A percentile compares a stretch with the other conserved stretches of the same genome.
phyloP scores from a whole-genome alignment of 75 land plant genomes.

The Sequoiadendron giganteum region DNA sequence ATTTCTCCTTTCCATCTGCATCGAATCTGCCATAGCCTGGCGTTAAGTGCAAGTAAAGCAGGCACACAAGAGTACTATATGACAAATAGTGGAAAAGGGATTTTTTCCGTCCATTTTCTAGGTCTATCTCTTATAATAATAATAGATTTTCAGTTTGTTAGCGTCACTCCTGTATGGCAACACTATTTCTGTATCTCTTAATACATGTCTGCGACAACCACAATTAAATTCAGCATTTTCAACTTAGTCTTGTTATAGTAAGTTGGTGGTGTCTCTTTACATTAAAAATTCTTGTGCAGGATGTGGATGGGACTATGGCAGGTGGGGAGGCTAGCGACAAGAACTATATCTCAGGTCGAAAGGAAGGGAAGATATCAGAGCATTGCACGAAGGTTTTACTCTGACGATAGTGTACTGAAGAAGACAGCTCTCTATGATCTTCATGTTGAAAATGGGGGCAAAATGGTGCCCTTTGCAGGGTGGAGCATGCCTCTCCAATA shows the following conservation, averaged over 20 bases:
- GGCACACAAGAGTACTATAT: background rate
- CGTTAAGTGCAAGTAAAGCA: background rate
- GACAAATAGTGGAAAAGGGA: background rate
- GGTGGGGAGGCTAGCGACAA: background rate
- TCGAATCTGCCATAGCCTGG: background rate
- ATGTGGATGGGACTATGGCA: conserved; percentile 16
- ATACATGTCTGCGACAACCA: background rate
- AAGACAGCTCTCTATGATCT: conserved; percentile 88
- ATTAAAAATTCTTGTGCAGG: background rate
- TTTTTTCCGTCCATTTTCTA: too few relatives aligned
- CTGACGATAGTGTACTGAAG: conserved; percentile 39
- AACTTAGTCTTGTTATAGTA: background rate
- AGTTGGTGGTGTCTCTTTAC: background rate
- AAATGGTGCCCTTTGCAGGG: conserved; percentile 99
- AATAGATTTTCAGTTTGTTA: background rate
- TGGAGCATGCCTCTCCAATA: conserved; percentile 99
- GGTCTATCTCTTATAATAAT: too few relatives aligned
- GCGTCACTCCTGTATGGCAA: background rate
- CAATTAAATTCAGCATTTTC: background rate
- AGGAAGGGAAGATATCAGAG: background rate
- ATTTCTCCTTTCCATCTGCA: background rate
- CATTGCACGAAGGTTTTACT: conserved; percentile 1
- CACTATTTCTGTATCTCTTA: background rate
- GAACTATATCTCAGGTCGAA: background rate
- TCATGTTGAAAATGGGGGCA: conserved; percentile 90